These are phyloP conservation scores for Juncus inflexus DNA, from an alignment of 176 grass and related monocot species.

Conservation along the genomic window DNA sequence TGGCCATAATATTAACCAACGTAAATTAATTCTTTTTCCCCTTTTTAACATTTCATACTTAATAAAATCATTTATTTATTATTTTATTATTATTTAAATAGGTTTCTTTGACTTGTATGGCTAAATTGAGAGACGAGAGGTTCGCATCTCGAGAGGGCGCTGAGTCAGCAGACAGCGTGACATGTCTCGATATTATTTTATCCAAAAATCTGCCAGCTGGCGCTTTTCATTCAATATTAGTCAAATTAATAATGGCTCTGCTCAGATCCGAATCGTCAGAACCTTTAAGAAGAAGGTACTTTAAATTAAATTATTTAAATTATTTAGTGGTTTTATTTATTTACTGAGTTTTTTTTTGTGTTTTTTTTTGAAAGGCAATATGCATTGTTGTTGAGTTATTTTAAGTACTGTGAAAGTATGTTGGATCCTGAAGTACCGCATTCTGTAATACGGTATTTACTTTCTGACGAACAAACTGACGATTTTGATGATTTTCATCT, in stretches of 20 bases:
- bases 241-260: conserved; percentile 81
- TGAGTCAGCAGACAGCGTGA: conserved; percentile 80
- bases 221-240: conserved; percentile 76
- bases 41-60: neutral
- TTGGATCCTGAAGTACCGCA: conserved; percentile 78
- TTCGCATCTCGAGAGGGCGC: conserved; percentile 64
- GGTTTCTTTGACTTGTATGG: conserved; percentile 97
- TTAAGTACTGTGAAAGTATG: conserved; percentile 87
- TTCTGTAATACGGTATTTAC: conserved; percentile 65
- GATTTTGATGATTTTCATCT: conserved; percentile 66
- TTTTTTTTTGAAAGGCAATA: conserved; percentile 68
- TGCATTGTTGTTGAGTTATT: conserved; percentile 90
- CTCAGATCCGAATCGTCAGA: conserved; percentile 84
- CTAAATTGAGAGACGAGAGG: conserved; percentile 93
- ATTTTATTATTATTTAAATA: conserved; percentile 29
- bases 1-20: conserved; percentile 83
- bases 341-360: neutral
- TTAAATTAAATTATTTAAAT: neutral
- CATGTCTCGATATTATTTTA: conserved; percentile 74
- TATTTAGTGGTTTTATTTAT: conserved; percentile 3
- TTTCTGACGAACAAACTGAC: conserved; percentile 76
- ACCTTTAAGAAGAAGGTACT: conserved; percentile 87
- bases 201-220: conserved; percentile 79
- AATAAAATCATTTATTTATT: neutral
- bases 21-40: conserved; percentile 37